Conservation (phyloP, 2,329 filamentous ascomycete genomes). For the Xylaria sp. region DNA sequence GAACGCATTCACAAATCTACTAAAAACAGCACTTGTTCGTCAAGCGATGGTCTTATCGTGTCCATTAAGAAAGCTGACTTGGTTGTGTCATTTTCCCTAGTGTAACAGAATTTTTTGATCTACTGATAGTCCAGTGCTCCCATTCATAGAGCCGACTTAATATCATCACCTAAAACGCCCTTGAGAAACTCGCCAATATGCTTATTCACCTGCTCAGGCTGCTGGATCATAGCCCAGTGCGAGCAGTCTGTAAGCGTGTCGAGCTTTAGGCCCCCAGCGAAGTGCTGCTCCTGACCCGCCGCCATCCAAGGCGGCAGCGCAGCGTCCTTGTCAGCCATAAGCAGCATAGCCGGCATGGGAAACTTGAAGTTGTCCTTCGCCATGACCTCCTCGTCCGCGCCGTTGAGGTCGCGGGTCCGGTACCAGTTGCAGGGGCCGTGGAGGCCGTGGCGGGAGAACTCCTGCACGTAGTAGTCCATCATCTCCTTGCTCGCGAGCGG, state of each 20-base stretch:
- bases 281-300: constrained; percentile 73
- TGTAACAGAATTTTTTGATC: neutral
- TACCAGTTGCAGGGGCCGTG: constrained; percentile 92
- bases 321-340: constrained; percentile 75
- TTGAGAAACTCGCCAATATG: constrained; percentile 76
- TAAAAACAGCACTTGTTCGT: neutral
- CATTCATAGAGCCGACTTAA: constrained; percentile 56
- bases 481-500: constrained; percentile 74
- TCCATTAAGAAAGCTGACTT: neutral
- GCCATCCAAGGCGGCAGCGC: constrained; percentile 80
- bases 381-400: constrained; percentile 75
- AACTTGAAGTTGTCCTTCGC: constrained; percentile 70
- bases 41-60: neutral
- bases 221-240: constrained; percentile 88
- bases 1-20: neutral
- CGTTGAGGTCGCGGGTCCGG: constrained; percentile 77
- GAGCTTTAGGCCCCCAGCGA: constrained; percentile 69
- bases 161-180: constrained; percentile 54
- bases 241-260: constrained; percentile 69
- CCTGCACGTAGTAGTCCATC: constrained; percentile 78
- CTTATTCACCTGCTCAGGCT: constrained; percentile 75
- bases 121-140: constrained; percentile 39
- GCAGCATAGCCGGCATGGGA: constrained; percentile 75
- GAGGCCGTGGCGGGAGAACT: constrained; percentile 78
- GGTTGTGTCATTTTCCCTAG: neutral